Evolutionary conservation across 78 protist genomes (phyloP), one percentile per base, ranked within the genome.

Genomic region (Dictyostelium firmibasis): DNA sequence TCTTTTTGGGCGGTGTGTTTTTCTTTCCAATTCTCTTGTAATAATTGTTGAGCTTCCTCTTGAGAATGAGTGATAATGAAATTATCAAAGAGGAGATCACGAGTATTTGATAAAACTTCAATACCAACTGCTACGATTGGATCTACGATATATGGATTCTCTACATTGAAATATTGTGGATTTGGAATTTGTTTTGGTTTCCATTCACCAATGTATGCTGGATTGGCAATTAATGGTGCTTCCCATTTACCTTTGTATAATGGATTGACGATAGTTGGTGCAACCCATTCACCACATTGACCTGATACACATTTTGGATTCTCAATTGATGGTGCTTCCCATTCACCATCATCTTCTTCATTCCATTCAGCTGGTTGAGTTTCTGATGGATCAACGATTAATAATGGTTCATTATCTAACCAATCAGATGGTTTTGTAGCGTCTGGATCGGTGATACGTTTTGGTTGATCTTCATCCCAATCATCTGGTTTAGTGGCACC

Each of bases 281-380:
- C 91, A 9, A 13, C 79, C 98, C 98, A 98, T 92, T 86, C 85
- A 83, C 99, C 99, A 38, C 96, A 93, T 57, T 70, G 81, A 9
- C 91, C 96, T 3, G 57, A 69, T 74, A 74, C 31, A 86, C 97
- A 98, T 7, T 57, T 97, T 41, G 99, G 99, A 97, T 99, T 99
- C 53, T 69, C 83, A 81, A 98, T 97, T 91, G 10, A 64, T 50
- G 99, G 99, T 6, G 99, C 97, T 92, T 98, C 99, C 99, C 99
- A 99, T 81, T 98, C 99, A 38, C 99, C 99, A 81, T 99, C 99
- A 13, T 97, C 98, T 92, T 99, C 99, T 29, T 98, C 99, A 47
- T 98, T 99, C 99, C 99, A 99, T 93, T 98, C 99, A 1, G 74
- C 96, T 35, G 99, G 99, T 97, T 98, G 98, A 25, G 4, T 27